Conservation (phyloP, 768 basidiomycete species). For the Suillus brevipes region DNA sequence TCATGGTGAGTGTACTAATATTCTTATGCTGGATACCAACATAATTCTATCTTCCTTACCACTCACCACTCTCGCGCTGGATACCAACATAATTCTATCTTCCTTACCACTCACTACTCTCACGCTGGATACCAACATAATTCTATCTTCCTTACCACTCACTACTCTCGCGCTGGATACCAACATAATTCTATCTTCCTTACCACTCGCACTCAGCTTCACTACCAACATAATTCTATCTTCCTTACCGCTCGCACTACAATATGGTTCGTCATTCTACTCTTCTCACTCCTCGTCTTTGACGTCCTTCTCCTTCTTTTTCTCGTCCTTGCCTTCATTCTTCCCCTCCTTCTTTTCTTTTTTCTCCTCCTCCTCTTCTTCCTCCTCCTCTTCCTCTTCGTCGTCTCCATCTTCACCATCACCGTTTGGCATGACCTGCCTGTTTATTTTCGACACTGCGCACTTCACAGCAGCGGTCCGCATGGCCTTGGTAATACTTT, state of each 20-base stretch:
- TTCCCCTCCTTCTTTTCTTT: background rate
- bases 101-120: no score
- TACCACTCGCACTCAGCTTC: conserved; percentile 67
- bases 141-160: no score
- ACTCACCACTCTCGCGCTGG: conserved; percentile 40
- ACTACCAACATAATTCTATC: conserved; percentile 93
- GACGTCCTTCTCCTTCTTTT: background rate
- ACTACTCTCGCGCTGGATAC: no score
- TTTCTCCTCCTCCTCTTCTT: background rate
- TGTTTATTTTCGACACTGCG: background rate
- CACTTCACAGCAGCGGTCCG: background rate
- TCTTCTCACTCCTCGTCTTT: background rate
- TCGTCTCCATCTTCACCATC: background rate
- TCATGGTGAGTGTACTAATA: conserved; percentile 61
- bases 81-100: no score
- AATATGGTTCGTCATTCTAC: background rate
- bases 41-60: conserved; percentile 73
- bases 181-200: conserved; percentile 41
- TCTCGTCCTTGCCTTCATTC: background rate
- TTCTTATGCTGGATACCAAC: conserved; percentile 93
- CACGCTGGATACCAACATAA: no score
- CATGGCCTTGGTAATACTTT: background rate
- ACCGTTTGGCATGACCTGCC: background rate
- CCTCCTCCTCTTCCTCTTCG: background rate
- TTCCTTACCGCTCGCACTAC: conserved; percentile 53